Base-by-base conservation (phyloP, 2,329 filamentous ascomycete genomes). In the Colletotrichum eleusines region DNA sequence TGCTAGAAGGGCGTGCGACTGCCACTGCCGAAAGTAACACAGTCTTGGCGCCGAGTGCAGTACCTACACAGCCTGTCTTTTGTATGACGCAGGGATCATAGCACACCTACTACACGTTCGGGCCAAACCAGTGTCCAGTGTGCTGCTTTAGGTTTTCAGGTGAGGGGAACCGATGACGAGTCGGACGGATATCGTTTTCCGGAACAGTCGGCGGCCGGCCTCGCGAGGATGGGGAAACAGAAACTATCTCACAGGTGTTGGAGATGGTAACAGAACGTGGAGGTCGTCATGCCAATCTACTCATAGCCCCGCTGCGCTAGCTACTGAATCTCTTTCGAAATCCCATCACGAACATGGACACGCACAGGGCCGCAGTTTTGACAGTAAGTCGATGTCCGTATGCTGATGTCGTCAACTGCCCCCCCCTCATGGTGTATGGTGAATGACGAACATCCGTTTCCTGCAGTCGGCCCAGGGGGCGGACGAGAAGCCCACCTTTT, bases 401-500 rank as follows among this genome's bases (percentile, higher is more conserved):
- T 20, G 28, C 33, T 23, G 14, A 23, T 23, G 8, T 18, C 16
- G 12, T 16, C 2, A n/a, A 46, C n/a, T 11, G 23, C 5, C 7
- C 14, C 28, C 20, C 9, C 57, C 16, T 5, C 31, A 4, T 7
- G 31, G 31, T 7, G 23, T 20, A 7, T 14, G 11, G 12, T 8
- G 11, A 5, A 31, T 16, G 5, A 44, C 31, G 3, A 46, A 46
- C 18, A 26, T 31, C 3, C 8, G 20, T 18, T 20, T 48, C 16
- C 16, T 8, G 9, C 16, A 70, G 67, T 70, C 67, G 16, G 9
- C 48, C 9, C 67, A 67, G 26, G 31, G 42, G 12, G 26, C 42
- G 4, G 50, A 62, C 26, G 57, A 18, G 0, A 66, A 38, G 35
- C 67, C 67, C 7, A 70, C 63, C 7, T 67, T 70, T 18, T 33